phyloP scores from a whole-genome alignment of 2,329 filamentous ascomycete genomes.

The Venturia carpophila region DNA sequence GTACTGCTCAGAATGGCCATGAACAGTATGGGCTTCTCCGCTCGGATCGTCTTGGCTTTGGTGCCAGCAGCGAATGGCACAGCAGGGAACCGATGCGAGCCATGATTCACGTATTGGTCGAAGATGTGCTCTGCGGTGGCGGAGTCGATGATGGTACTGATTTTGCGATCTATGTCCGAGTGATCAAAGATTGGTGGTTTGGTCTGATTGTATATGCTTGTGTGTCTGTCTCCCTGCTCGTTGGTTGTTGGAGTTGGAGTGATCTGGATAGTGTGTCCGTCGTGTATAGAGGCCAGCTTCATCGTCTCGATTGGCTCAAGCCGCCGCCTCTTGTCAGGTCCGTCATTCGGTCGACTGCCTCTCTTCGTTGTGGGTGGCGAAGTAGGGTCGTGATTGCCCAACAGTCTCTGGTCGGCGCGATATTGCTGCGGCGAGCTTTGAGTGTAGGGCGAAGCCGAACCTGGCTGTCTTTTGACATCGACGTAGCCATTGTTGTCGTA shows the following conservation, averaged over 20 bases:
- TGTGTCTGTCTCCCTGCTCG: constrained; percentile 21
- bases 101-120: constrained; percentile 46
- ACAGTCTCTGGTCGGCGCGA: constrained; percentile 10
- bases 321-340: constrained; percentile 16
- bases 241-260: constrained; percentile 15
- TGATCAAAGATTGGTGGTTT: constrained; percentile 26
- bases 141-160: constrained; percentile 43
- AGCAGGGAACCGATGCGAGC: constrained; percentile 49
- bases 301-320: constrained; percentile 1
- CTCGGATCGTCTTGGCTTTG: constrained; percentile 47
- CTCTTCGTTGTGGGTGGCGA: background rate
- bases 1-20: constrained; percentile 49
- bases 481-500: constrained; percentile 1
- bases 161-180: constrained; percentile 30
- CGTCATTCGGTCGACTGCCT: constrained; percentile 10
- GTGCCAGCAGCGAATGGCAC: constrained; percentile 50
- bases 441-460: constrained; percentile 10
- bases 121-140: constrained; percentile 50
- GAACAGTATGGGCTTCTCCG: constrained; percentile 52
- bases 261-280: constrained; percentile 1
- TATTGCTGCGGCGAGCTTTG: constrained; percentile 15
- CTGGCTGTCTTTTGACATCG: constrained; percentile 9
- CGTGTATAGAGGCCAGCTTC: constrained; percentile 10
- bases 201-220: constrained; percentile 18
- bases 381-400: constrained; percentile 6